Evolutionary conservation across 371 early-diverging fungal genomes (phyloP), one percentile per base, ranked within the genome.

Genomic region (Cokeromyces recurvatus): DNA sequence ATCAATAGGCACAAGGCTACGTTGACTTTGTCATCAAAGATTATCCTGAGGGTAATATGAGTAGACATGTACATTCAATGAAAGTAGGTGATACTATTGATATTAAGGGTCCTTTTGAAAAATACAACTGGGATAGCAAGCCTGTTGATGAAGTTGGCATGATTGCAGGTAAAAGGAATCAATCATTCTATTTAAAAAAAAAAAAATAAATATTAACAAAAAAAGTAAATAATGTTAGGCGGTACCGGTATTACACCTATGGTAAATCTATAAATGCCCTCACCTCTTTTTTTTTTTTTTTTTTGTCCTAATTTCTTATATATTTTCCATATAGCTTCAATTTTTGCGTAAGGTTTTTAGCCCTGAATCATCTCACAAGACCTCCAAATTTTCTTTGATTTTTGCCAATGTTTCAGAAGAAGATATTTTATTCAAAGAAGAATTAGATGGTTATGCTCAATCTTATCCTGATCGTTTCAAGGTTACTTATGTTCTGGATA

Each of bases 211-310:
- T n/a, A n/a, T n/a, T n/a, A n/a, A n/a, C n/a, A n/a, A n/a, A n/a
- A n/a, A n/a, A n/a, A n/a, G n/a, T 6, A 3, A 15, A 21, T 23
- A 14, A 11, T 37, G 5, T 16, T 24, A 57, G 58, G 96, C 47
- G 98, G 99, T 22, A 87, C 98, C 36, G 96, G 96, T 31, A 88
- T 95, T 55, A 92, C 96, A 10, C 96, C 96, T 39, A 91, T 91
- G 89, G 67, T 76, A 64, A 46, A 36, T 42, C 14, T 4, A 51
- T 56, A 11, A 17, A 0, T 7, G 8, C 9, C 15, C 16, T 31
- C 12, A 25, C 25, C 24, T 24, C 6, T 32, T 12, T 46, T 22
- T 12, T 19, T 24, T 25, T 17, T 24, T 19, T 23, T 4, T 32
- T 11, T 19, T 20, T 21, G 21, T 23, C 37, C n/a, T n/a, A n/a